Evolutionary conservation across 352 stramenopile genomes (phyloP), one percentile per base, ranked within the genome.

Genomic region (Albugo laibachii): DNA sequence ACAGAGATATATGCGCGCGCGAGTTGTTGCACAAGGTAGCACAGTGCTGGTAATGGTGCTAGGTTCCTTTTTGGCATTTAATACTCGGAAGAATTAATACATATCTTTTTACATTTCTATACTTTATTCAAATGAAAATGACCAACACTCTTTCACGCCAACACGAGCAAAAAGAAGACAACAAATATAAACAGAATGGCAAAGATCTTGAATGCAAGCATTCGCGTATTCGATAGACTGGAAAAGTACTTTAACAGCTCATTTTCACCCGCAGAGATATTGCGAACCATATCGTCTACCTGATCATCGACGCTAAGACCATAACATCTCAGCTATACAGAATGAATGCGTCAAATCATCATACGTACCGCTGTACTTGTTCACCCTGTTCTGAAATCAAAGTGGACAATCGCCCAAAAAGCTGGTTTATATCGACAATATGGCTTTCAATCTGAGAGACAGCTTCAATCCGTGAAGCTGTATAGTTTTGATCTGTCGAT

Each of bases 161-260:
- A 63, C 54, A 89, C 80, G 58, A 87, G 85, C 67, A 87, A 83
- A 62, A 89, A 89, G 61, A 89, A 85, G 59, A 89, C 65, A 53
- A 89, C 61, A 45, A 89, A 89, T 37, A 85, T 56, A 50, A 89
- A 80, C 67, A 89, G 82, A 62, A 89, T 84, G 63, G 68, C 69
- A 24, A 66, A 82, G 37, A 89, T 60, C 63, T 89, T 89, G 63
- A 85, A 61, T 53, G 73, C 75, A 57, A 89, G 61, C 60, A 84
- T 62, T 67, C 71, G 74, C 75, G 82, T 89, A 69, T 85, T 89
- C 47, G 71, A 85, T 42, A 89, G 66, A 50, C 69, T 80, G 20
- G 75, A 73, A 50, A 82, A 81, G 54, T 86, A 89, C 60, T 85
- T 84, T 52, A 86, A 61, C 57, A 89, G 58, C 54, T 89, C 73